Evolutionary conservation across 148 eudicot species (phyloP).

Genomic region (Agrostemma githago): DNA sequence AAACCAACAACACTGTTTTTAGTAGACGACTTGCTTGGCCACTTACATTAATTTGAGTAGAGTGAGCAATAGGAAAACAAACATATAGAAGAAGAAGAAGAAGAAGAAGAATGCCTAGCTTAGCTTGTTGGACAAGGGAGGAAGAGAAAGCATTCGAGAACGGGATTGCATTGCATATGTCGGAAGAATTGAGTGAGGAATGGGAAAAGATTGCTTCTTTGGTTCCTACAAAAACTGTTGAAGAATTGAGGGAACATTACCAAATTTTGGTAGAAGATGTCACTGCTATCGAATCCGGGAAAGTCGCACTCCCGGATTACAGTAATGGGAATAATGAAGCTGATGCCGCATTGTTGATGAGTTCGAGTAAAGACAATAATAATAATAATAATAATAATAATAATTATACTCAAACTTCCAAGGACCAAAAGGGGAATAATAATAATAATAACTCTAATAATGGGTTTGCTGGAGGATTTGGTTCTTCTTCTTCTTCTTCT

Average conservation of each 20-base stretch:
- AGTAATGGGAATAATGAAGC: conserved; percentile 31
- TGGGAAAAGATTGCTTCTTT: conserved; percentile 55
- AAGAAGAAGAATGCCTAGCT: conserved; percentile 31
- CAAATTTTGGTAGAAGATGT: conserved; percentile 57
- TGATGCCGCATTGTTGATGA: background rate
- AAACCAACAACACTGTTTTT: conserved; percentile 12
- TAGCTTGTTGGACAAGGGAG: conserved; percentile 54
- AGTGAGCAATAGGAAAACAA: background rate
- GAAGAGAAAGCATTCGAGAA: conserved; percentile 81
- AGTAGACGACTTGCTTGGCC: background rate
- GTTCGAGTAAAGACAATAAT: conserved; percentile 20
- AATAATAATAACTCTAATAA: conserved; percentile 31
- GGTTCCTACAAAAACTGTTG: conserved; percentile 55
- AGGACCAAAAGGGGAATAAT: conserved; percentile 27
- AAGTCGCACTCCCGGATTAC: conserved; percentile 56
- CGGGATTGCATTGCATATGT: conserved; percentile 57
- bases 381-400: conserved; percentile 17
- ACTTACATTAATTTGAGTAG: background rate
- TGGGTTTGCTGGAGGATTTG: conserved; percentile 45
- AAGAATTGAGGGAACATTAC: conserved; percentile 61
- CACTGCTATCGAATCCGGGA: conserved; percentile 62
- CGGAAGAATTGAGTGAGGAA: conserved; percentile 23
- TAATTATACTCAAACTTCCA: conserved; percentile 18
- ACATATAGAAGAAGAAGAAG: no score
- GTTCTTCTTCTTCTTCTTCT: conserved; percentile 23